Evolutionary conservation across 495 filamentous ascomycete species (phyloP), one percentile per base, ranked within the genome.

Genomic region (Cladorrhinum samala): DNA sequence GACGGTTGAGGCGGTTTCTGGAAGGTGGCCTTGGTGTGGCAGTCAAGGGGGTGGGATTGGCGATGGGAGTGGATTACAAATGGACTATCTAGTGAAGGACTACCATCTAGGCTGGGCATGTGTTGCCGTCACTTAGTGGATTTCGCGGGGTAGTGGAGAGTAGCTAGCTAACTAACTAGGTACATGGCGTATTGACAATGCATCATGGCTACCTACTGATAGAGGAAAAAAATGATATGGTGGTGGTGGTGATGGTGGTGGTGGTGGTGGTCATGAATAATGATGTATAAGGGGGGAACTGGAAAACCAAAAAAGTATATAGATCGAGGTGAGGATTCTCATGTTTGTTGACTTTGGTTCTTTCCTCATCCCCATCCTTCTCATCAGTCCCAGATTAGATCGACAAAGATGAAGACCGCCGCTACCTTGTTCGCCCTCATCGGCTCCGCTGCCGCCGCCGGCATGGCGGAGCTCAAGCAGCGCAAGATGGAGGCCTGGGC

Each of bases 371-470:
- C 23, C 23, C 43, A 24, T 23, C 43, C 17, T 41, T 11, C 5
- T 33, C 27, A 5, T 33, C 27, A 33, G 11, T 33, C 39, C 17
- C 17, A 41, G 17, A 41, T 18, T n/a, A 6, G 13, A 14, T n/a
- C n/a, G n/a, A n/a, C n/a, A 17, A 27, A 21, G 43, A 46, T 46
- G 43, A 46, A 46, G 43, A 46, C 49, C 30, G 19, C 54, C 38
- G 44, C 48, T n/a, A 42, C 54, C 33, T 8, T 74, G 9, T n/a
- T 37, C 37, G 52, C 37, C 38, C 21, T 46, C 19, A 36, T 21
- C 16, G 27, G 25, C 27, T 17, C 51, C 2, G 25, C 40, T 3
- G 37, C 49, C 3, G 54, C 49, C 21, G 30, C 19, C 46, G 33
- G 14, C 21, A 58, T 58, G 56, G 50, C 53, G 17, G 19, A 38